These are phyloP conservation scores for Lachancea dasiensis DNA, from an alignment of 805 yeast genomes.

Conservation along the genomic window DNA sequence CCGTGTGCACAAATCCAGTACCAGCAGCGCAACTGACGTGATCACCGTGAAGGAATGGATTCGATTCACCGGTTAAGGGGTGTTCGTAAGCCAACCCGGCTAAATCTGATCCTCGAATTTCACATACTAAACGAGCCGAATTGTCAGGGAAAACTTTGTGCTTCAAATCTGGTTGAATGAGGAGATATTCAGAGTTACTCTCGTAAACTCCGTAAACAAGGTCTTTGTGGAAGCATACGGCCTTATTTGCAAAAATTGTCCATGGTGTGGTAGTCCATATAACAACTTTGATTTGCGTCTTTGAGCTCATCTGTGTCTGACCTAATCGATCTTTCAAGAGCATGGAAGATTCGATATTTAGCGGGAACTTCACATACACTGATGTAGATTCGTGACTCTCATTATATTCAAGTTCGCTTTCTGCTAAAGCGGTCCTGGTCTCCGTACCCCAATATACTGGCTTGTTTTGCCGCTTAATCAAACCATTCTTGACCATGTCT, in stretches of 20 bases:
- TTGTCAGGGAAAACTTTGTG: constrained; percentile 27
- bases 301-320: not conserved
- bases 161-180: constrained; percentile 53
- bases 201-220: constrained; percentile 51
- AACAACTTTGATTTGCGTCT: constrained; percentile 33
- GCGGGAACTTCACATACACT: constrained; percentile 61
- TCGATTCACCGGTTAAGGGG: constrained; percentile 41
- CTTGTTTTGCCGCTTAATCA: constrained; percentile 77
- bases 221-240: constrained; percentile 62
- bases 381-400: constrained; percentile 63
- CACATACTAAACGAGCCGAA: constrained; percentile 17
- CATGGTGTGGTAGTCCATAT: constrained; percentile 99
- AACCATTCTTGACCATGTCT: constrained; percentile 53
- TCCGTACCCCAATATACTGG: constrained; percentile 99
- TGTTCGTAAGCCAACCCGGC: constrained; percentile 45
- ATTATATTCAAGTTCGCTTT: constrained; percentile 89
- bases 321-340: constrained; percentile 9
- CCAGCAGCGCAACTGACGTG: constrained; percentile 82
- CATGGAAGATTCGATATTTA: constrained; percentile 27
- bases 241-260: constrained; percentile 87
- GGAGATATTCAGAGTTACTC: constrained; percentile 37
- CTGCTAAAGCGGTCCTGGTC: constrained; percentile 90
- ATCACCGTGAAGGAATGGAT: constrained; percentile 68
- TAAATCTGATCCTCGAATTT: constrained; percentile 37
- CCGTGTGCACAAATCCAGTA: constrained; percentile 93